Base-by-base conservation (phyloP, 768 basidiomycete genomes). In the Lentinula detonsa region DNA sequence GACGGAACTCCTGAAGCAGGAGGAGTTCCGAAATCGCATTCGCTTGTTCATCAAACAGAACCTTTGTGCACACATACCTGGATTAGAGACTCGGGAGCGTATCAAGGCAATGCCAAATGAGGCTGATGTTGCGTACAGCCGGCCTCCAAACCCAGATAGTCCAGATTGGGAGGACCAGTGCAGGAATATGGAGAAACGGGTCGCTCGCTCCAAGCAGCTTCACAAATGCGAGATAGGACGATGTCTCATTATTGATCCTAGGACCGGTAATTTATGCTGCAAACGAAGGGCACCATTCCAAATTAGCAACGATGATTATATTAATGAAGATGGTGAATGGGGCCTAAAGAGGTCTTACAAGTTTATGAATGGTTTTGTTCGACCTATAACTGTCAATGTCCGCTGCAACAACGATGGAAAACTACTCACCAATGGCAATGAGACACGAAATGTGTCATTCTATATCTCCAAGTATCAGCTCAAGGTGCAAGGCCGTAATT, bases 391-490 rank as follows among this genome's bases (percentile, higher is more conserved):
- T 6, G 35, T 66, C 3, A 57, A 62, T 10, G 9, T 69, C 0
- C 57, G 70, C 0, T 67, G 65, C 61, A 82, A 81, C 63, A 70
- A 77, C 43, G 74, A 82, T 61, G 52, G 66, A 3, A 80, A 81
- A 57, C 55, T 81, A 0, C 54, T 81, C 0, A 69, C 71, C 3
- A 73, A 72, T 54, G 74, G 71, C 0, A 21, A 6, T 0, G 74
- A 76, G 0, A 79, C 76, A 0, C 70, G 66, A 31, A 65, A 71
- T 3, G 61, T 77, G 0, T 66, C 72, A 0, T 77, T 66, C 56
- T 83, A 83, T 52, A 67, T 76, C 0, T 69, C 75, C 0, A 83
- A 83, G 62, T 77, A 76, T 50, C 78, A 80, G 54, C 53, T 59
- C 6, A 62, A 64, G 7, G 23, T 23, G 23, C 23, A 23, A 23